Evolutionary conservation across 2,329 filamentous ascomycete genomes (phyloP).

Genomic region (Teratosphaeria destructans): DNA sequence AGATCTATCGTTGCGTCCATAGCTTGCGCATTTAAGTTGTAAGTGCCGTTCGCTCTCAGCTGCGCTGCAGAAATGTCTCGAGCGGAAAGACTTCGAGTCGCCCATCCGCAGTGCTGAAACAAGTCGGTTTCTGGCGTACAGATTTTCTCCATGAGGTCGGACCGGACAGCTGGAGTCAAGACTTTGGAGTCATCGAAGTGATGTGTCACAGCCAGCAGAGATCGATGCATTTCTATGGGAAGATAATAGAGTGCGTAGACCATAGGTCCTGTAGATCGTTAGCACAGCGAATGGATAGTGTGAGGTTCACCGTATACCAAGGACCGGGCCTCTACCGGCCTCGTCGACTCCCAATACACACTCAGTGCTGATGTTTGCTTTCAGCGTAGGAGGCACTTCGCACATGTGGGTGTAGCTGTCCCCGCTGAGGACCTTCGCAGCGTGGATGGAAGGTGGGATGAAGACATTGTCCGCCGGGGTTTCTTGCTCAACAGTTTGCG

Average conservation of each 20-base stretch:
- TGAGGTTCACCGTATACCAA: slow-evolving; percentile 46
- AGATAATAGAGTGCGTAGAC: slow-evolving; percentile 64
- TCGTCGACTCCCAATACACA: slow-evolving; percentile 87
- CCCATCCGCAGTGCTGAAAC: slow-evolving; percentile 66
- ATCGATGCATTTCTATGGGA: slow-evolving; percentile 52
- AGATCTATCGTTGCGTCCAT: slow-evolving; percentile 82
- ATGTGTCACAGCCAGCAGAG: slow-evolving; percentile 66
- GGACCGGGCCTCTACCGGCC: slow-evolving; percentile 85
- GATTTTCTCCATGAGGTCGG: slow-evolving; percentile 58
- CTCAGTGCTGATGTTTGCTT: slow-evolving; percentile 39
- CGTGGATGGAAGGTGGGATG: slow-evolving; percentile 38
- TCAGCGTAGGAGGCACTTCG: slow-evolving; percentile 30
- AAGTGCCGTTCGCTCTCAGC: slow-evolving; percentile 52
- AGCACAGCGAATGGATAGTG: slow-evolving; percentile 5
- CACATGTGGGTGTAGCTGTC: slow-evolving; percentile 40
- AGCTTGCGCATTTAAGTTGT: slow-evolving; percentile 94
- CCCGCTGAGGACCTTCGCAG: slow-evolving; percentile 29
- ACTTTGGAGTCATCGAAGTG: slow-evolving; percentile 95
- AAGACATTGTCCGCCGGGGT: slow-evolving; percentile 30
- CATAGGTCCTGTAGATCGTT: slow-evolving; percentile 44
- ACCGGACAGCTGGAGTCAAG: slow-evolving; percentile 68
- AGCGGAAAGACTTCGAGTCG: slow-evolving; percentile 68
- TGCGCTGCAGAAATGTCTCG: slow-evolving; percentile 72
- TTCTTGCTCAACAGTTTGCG: slow-evolving; percentile 23
- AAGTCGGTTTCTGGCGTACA: slow-evolving; percentile 55